Evolutionary conservation across 2,329 filamentous ascomycete genomes (phyloP), one percentile per base, ranked within the genome.

Genomic region (Hypoxylon sp.): DNA sequence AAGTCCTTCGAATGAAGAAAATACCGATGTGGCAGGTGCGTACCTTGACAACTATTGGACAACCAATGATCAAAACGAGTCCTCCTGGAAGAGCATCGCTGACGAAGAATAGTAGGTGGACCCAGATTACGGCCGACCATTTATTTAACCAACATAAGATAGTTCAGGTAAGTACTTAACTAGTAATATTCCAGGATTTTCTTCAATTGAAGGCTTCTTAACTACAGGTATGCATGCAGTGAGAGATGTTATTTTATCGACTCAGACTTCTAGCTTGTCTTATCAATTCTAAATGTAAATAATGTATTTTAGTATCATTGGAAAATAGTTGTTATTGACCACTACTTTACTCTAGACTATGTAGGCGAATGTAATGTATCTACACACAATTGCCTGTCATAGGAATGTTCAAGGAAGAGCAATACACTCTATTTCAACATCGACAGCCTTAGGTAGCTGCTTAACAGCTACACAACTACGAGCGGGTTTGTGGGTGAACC

Each of bases 361-460:
- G 42, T 47, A 33, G 47, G 47, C 24, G 29, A 67, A 58, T 35
- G 13, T 29, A 57, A 47, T 35, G 19, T 55, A 64, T 59, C 48
- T 57, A 63, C 44, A 47, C 54, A n/a, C 11, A 46, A 5, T 33
- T 48, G 19, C 19, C 17, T 42, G 31, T 13, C 29, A 17, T 6
- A 31, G 17, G 14, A 52, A 22, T 37, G 44, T 61, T 74, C 63
- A 77, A 8, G 90, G 86, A 61, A 92, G 84, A 63, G 94, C 94
- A 84, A 96, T 92, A 79, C 90, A 92, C 86, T 97, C 94, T 78
- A 97, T 96, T 86, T 97, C 94, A 24, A 97, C 90, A 67, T 94
- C 90, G 46, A 94, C 94, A 63, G 90, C 90, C 86, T 94, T 94
- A 68, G 94, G 94, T 71, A 97, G 87, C 75, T 92, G 90, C 86